A percentile compares a stretch with the other conserved stretches of the same genome.
phyloP scores from a whole-genome alignment of 495 filamentous ascomycete species.

The Talaromyces ruber region DNA sequence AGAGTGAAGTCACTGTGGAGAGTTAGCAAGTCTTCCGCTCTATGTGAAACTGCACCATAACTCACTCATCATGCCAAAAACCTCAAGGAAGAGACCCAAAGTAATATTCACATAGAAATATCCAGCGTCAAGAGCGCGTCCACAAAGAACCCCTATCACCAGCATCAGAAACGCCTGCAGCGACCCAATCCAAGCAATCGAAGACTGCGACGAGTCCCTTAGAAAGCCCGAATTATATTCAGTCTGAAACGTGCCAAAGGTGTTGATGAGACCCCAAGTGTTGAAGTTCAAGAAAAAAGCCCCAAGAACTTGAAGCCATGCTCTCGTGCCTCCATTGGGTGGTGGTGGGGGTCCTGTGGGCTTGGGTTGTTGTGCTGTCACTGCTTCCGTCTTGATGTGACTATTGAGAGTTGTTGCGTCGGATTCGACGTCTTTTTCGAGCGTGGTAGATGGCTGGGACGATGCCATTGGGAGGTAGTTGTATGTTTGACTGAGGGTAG shows the following conservation, averaged over 20 bases:
- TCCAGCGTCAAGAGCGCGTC: slow-evolving; percentile 24
- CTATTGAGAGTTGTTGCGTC: not conserved
- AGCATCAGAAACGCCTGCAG: slow-evolving; percentile 11
- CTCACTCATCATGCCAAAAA: slow-evolving; percentile 59
- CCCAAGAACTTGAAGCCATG: slow-evolving; percentile 19
- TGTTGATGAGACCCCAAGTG: slow-evolving; percentile 33
- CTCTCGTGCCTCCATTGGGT: slow-evolving; percentile 8
- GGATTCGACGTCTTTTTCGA: not conserved
- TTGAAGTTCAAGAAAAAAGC: slow-evolving; percentile 23
- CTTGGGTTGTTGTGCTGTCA: not conserved
- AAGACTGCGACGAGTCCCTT: slow-evolving; percentile 3
- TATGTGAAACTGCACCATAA: too few relatives aligned
- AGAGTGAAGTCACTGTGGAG: slow-evolving; percentile 23
- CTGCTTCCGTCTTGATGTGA: not conserved
- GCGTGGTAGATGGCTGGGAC: not conserved
- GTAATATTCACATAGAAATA: slow-evolving; percentile 46
- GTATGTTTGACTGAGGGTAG: not conserved
- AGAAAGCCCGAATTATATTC: slow-evolving; percentile 24
- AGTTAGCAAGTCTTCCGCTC: not conserved
- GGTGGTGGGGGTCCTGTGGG: not conserved
- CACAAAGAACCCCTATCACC: slow-evolving; percentile 7
- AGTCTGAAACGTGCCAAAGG: slow-evolving; percentile 42
- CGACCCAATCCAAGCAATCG: slow-evolving; percentile 10
- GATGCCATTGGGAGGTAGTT: not conserved
- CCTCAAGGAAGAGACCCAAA: slow-evolving; percentile 51